Percentiles rank a stretch among this genome's conserved stretches.
These are phyloP conservation scores for Kwoniella mangroviensis DNA, from an alignment of 768 basidiomycete genomes.

Conservation along the genomic window DNA sequence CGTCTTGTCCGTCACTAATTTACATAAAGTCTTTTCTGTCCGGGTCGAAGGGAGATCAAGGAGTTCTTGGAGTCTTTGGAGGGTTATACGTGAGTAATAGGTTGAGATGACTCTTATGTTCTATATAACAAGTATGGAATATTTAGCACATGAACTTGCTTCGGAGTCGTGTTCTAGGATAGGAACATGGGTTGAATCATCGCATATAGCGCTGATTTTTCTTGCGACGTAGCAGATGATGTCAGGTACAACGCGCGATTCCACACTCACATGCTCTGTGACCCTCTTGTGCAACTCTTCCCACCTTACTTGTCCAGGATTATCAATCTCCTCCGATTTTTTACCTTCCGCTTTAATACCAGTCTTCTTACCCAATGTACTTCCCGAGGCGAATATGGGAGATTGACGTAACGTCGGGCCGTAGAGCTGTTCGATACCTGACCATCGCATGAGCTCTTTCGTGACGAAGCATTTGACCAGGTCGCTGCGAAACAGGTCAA, in stretches of 20 bases:
- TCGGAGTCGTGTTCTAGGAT: too few relatives aligned
- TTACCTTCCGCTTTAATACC: slow-evolving; percentile 46
- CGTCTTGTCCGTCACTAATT: slow-evolving; percentile 86
- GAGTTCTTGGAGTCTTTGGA: slow-evolving; percentile 78
- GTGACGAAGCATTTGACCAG: slow-evolving; percentile 93
- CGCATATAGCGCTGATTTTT: neutral
- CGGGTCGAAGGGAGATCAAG: slow-evolving; percentile 80
- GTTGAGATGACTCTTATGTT: slow-evolving; percentile 92
- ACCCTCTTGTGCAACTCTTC: slow-evolving; percentile 93
- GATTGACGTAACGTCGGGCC: slow-evolving; percentile 81
- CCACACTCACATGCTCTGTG: slow-evolving; percentile 83
- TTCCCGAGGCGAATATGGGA: slow-evolving; percentile 71
- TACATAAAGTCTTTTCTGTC: slow-evolving; percentile 86
- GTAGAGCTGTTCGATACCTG: slow-evolving; percentile 85
- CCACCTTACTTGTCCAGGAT: slow-evolving; percentile 71
- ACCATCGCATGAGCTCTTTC: slow-evolving; percentile 94
- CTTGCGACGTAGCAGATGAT: too few relatives aligned
- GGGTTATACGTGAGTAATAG: slow-evolving; percentile 92
- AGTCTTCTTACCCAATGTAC: slow-evolving; percentile 50
- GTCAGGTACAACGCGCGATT: neutral
- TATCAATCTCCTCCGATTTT: slow-evolving; percentile 50
- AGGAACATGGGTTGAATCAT: neutral
- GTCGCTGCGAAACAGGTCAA: slow-evolving; percentile 65
- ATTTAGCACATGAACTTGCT: too few relatives aligned
- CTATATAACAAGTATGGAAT: too few relatives aligned